Evolutionary conservation across 495 filamentous ascomycete species (phyloP).

Genomic region (Cenococcum geophilum): DNA sequence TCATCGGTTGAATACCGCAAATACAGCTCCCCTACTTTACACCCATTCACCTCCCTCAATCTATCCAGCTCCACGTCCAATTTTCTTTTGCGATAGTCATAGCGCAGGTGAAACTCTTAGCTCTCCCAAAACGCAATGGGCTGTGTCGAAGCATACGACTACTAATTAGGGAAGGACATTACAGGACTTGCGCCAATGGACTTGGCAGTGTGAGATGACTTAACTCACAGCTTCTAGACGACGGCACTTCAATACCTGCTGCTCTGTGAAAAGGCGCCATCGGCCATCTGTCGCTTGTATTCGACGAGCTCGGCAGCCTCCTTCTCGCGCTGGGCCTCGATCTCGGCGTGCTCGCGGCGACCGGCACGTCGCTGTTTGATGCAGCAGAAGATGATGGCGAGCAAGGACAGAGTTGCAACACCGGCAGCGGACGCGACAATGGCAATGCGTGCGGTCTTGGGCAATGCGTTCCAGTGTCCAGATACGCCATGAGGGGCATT

Average conservation of each 20-base stretch:
- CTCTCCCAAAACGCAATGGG: too few species aligned
- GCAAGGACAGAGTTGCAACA: slow-evolving; percentile 47
- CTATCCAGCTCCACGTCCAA: too few species aligned
- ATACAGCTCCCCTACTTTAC: background rate
- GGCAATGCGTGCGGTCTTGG: slow-evolving; percentile 50
- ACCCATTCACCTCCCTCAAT: too few species aligned
- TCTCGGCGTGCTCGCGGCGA: slow-evolving; percentile 53
- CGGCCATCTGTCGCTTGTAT: slow-evolving; percentile 37
- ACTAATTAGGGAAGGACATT: background rate
- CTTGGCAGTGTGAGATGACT: too few species aligned
- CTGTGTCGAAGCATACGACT: too few species aligned
- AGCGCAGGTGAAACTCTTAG: too few species aligned
- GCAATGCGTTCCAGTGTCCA: slow-evolving; percentile 45
- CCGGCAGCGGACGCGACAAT: slow-evolving; percentile 51
- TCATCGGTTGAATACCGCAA: background rate
- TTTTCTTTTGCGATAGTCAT: too few species aligned
- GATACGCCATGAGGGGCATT: slow-evolving; percentile 23
- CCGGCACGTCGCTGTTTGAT: slow-evolving; percentile 62
- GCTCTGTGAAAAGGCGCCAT: slow-evolving; percentile 3
- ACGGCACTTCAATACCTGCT: background rate
- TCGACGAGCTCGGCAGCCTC: slow-evolving; percentile 61
- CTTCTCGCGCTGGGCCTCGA: slow-evolving; percentile 49
- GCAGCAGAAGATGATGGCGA: slow-evolving; percentile 53
- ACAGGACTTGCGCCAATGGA: background rate
- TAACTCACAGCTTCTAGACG: too few species aligned